These are phyloP conservation scores for Hypomontagnella monticulosa DNA, from an alignment of 495 filamentous ascomycete species.

Conservation along the genomic window DNA sequence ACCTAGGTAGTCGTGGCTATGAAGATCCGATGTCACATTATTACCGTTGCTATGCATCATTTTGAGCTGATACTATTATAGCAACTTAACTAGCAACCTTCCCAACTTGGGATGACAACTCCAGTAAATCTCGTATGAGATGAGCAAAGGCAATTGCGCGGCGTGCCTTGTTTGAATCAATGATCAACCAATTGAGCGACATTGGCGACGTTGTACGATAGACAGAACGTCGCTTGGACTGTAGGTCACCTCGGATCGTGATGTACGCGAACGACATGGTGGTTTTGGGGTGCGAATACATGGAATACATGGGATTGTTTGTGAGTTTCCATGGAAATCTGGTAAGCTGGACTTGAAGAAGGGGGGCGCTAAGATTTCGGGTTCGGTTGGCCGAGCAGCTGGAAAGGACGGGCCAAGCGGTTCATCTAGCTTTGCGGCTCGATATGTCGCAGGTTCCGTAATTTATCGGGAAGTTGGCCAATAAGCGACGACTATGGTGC, in stretches of 20 bases:
- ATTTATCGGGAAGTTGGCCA: constrained; percentile 18
- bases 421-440: constrained; percentile 44
- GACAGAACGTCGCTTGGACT: constrained; percentile 25
- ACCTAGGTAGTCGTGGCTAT: not conserved
- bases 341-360: constrained; percentile 19
- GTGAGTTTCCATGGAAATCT: constrained; percentile 23
- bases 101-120: constrained; percentile 34
- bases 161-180: constrained; percentile 7
- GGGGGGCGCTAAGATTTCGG: constrained; percentile 37
- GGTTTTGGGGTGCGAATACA: not conserved
- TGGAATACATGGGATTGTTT: not conserved
- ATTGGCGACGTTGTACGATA: constrained; percentile 4
- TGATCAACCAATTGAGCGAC: constrained; percentile 29
- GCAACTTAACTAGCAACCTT: not conserved
- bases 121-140: not conserved
- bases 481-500: not conserved
- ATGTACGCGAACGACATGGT: not conserved
- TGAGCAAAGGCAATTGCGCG: constrained; percentile 19
- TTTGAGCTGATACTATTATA: not conserved
- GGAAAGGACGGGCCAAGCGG: constrained; percentile 20
- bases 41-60: not conserved
- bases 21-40: constrained; percentile 26
- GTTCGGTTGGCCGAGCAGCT: constrained; percentile 33
- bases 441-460: constrained; percentile 38
- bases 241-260: not conserved